A percentile compares a stretch with the other conserved stretches of the same genome.
These are phyloP conservation scores for Zasmidium citrigriseum DNA, from an alignment of 2,329 filamentous ascomycete species.

Conservation along the genomic window DNA sequence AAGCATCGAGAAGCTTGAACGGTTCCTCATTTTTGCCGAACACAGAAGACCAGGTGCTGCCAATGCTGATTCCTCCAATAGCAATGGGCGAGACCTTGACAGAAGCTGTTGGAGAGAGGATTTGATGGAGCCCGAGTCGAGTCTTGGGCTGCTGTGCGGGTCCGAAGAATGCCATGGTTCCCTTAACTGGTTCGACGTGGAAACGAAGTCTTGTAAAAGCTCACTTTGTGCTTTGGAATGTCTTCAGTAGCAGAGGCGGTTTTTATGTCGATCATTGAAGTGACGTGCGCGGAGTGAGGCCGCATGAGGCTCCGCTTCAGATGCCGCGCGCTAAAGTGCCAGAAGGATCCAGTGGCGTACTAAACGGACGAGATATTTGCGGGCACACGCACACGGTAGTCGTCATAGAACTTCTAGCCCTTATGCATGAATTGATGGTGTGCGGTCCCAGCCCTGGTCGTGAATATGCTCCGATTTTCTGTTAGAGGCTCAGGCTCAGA, in stretches of 20 bases:
- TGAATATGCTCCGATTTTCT: too few species aligned
- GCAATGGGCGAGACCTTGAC: slow-evolving; percentile 4
- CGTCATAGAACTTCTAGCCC: too few species aligned
- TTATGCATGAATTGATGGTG: too few species aligned
- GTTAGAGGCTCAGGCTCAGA: background rate
- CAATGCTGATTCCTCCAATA: slow-evolving; percentile 7
- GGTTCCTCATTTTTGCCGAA: slow-evolving; percentile 7
- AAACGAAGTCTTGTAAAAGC: background rate
- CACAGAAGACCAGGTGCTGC: slow-evolving; percentile 1
- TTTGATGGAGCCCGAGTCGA: background rate
- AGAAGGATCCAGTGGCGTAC: background rate
- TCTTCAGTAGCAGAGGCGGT: background rate
- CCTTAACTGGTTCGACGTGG: background rate
- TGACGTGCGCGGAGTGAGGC: background rate
- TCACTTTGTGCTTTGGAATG: background rate
- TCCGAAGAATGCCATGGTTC: slow-evolving; percentile 1
- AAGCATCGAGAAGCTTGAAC: slow-evolving; percentile 31
- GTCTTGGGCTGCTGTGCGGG: background rate
- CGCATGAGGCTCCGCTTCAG: background rate
- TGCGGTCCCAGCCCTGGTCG: too few species aligned
- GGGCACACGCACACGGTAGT: too few species aligned
- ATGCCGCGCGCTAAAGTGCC: background rate
- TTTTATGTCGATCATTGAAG: background rate
- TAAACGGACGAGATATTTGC: too few species aligned
- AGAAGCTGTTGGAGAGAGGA: slow-evolving; percentile 1